phyloP scores from a whole-genome alignment of 2,329 filamentous ascomycete species.

The Pseudohalonectria lignicola region DNA sequence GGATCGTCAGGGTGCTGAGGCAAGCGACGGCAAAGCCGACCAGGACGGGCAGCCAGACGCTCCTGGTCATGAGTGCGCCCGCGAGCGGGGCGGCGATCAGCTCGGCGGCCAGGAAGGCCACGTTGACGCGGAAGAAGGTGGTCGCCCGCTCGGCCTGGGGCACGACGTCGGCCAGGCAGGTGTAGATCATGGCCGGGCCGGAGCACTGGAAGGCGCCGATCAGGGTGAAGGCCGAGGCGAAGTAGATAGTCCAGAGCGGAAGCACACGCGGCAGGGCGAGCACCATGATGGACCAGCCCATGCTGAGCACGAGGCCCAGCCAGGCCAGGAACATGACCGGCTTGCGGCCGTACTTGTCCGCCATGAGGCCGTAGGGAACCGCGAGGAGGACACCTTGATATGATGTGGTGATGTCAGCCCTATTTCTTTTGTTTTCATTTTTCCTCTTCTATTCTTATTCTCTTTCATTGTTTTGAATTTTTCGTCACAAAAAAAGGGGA shows the following conservation, averaged over 20 bases:
- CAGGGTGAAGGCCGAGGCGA: slow-evolving; percentile 21
- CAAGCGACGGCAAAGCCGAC: slow-evolving; percentile 18
- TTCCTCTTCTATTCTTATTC: too few relatives aligned
- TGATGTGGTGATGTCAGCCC: too few relatives aligned
- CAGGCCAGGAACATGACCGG: slow-evolving; percentile 25
- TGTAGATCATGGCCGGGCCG: slow-evolving; percentile 31
- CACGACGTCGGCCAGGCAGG: slow-evolving; percentile 30
- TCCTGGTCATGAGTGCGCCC: slow-evolving; percentile 24
- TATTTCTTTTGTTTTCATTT: too few relatives aligned
- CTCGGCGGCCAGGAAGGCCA: slow-evolving; percentile 24
- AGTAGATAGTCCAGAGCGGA: slow-evolving; percentile 26
- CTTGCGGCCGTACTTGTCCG: slow-evolving; percentile 32
- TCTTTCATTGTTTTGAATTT: too few relatives aligned
- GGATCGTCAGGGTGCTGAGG: background rate
- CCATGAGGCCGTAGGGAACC: slow-evolving; percentile 34
- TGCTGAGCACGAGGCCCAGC: slow-evolving; percentile 10
- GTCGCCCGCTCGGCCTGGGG: slow-evolving; percentile 24
- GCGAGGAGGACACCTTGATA: slow-evolving; percentile 25
- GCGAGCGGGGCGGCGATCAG: slow-evolving; percentile 27
- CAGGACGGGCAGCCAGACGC: slow-evolving; percentile 27
- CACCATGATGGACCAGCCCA: slow-evolving; percentile 14
- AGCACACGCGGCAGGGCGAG: slow-evolving; percentile 24
- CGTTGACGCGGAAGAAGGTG: slow-evolving; percentile 27
- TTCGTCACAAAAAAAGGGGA: too few relatives aligned
- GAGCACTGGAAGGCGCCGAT: slow-evolving; percentile 29